Conservation (phyloP, 371 early-diverging fungal genomes). For the Mucor circinelloides region DNA sequence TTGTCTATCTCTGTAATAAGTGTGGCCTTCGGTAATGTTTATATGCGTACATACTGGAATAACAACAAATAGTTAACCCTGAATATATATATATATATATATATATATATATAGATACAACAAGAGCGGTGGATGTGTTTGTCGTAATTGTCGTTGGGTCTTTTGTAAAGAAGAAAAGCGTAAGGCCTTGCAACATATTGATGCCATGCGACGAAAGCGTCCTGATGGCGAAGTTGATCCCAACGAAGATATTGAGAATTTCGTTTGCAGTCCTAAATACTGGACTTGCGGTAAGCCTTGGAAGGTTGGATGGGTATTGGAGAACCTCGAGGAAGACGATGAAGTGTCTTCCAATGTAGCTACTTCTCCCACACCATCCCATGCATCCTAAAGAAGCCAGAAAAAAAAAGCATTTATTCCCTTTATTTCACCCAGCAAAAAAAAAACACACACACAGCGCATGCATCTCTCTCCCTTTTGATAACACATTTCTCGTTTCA, state of each 20-base stretch:
- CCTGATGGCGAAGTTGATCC: slow-evolving; percentile 38
- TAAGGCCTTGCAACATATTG: slow-evolving; percentile 47
- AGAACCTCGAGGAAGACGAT: slow-evolving; percentile 27
- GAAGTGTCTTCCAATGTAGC: neutral
- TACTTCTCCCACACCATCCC: neutral
- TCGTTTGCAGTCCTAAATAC: slow-evolving; percentile 51
- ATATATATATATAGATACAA: slow-evolving; percentile 41
- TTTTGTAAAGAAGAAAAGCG: slow-evolving; percentile 57
- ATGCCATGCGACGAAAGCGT: slow-evolving; percentile 41
- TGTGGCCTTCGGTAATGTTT: slow-evolving; percentile 51
- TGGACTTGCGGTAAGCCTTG: slow-evolving; percentile 51
- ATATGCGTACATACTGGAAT: neutral
- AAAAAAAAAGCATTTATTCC: neutral
- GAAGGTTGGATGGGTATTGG: slow-evolving; percentile 53
- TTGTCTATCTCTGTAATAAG: slow-evolving; percentile 56
- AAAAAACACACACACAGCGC: neutral
- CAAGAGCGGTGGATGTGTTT: slow-evolving; percentile 54
- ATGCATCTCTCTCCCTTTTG: neutral
- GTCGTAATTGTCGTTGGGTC: slow-evolving; percentile 53
- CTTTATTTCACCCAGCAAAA: neutral
- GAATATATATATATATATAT: neutral
- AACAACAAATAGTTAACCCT: neutral
- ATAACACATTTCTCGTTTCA: neutral
- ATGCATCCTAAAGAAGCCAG: neutral
- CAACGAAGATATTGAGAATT: slow-evolving; percentile 45